Conservation (phyloP, 2,329 filamentous ascomycete species). For the Pseudomassariella vexata region DNA sequence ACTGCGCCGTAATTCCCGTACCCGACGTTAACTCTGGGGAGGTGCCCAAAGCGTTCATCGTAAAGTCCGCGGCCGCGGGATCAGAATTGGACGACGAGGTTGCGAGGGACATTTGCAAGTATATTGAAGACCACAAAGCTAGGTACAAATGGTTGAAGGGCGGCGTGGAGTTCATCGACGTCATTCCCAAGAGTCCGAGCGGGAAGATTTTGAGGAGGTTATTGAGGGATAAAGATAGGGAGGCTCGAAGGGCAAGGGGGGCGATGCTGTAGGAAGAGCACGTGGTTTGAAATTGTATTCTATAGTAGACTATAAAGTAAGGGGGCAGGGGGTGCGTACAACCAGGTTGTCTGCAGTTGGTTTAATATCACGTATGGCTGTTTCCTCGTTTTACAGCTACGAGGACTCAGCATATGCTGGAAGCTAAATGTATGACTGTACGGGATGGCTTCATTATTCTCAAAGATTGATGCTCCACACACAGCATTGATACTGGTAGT, state of each 20-base stretch:
- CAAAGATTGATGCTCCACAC: no score
- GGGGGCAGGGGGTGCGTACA: no score
- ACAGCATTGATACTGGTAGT: no score
- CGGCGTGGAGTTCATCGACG: conserved; percentile 47
- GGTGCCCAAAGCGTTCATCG: conserved; percentile 63
- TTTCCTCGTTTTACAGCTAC: no score
- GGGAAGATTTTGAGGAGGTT: conserved; percentile 60
- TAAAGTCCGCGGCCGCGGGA: conserved; percentile 38
- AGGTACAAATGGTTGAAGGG: conserved; percentile 53
- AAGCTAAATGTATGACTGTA: no score
- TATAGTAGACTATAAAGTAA: not conserved
- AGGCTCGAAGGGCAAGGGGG: conserved; percentile 51
- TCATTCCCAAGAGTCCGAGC: conserved; percentile 58
- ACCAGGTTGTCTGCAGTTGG: no score
- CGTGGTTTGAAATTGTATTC: no score
- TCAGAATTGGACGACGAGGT: conserved; percentile 29
- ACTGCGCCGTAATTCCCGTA: conserved; percentile 73
- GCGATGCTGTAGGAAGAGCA: conserved; percentile 59
- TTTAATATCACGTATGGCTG: no score
- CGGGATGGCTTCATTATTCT: no score
- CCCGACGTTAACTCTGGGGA: conserved; percentile 58
- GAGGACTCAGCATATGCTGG: no score
- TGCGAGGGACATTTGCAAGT: conserved; percentile 39
- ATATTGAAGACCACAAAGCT: conserved; percentile 52
- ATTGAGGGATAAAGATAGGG: conserved; percentile 62